Base-by-base conservation (phyloP, 208 protist genomes). In the Leishmania arabica region DNA sequence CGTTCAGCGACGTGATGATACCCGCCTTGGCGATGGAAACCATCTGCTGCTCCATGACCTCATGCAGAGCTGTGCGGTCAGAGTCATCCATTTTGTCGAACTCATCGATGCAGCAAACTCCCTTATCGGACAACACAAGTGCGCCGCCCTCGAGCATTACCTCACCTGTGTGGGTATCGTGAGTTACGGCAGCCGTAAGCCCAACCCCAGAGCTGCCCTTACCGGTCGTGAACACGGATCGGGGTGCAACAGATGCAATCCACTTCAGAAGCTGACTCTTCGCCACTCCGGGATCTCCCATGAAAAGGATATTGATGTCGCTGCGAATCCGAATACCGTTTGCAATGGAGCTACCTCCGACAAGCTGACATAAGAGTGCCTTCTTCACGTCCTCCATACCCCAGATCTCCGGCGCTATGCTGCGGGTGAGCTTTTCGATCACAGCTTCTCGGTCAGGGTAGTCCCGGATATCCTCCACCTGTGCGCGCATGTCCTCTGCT, bases 31-130 rank as follows among this genome's bases (percentile, higher is more conserved):
- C 99, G 84, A 99, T 99, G 13, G 98, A 99, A n/a, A 99, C 97
- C 42, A 99, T 99, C 89, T 99, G 99, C 88, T 99, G 99, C 86
- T 99, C 98, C 98, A 99, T 99, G 17, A 99, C 99, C 85, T 99
- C 99, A 86, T 99, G 98, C 40, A 99, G 95, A 17, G 98, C 95
- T 7, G 98, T 99, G 65, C 98, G 90, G 82, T 99, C 98, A 8
- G 86, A 88, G 77, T 99, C 99, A 81, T 94, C 94, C 99, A 99
- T 99, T 84, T 99, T 99, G 91, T 99, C 99, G 87, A 99, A 99
- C 90, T 99, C 99, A 88, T 99, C 99, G 79, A 99, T 99, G 89
- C 99, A 99, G 93, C 99, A 99, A 58, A 99, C 94, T 74, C 99
- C 99, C 34, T 96, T 92, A 85, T 99, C 99, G 47, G 93, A 95